A percentile compares a stretch with the other conserved stretches of the same genome.
Conservation (phyloP, 352 stramenopile genomes). For the Plasmopara halstedii region DNA sequence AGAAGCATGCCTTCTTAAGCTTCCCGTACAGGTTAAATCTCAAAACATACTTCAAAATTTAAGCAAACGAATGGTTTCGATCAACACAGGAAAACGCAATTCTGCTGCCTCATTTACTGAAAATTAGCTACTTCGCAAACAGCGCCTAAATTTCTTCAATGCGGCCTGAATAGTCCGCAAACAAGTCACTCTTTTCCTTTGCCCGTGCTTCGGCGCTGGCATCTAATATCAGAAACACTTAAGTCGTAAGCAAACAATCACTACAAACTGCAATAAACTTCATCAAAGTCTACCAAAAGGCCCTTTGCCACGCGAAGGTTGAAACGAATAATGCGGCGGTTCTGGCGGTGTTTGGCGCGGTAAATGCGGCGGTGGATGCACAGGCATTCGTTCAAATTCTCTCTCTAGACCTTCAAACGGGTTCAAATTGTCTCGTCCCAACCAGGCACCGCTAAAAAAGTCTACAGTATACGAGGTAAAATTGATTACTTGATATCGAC, state of each 20-base stretch:
- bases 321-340: constrained; percentile 71
- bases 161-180: constrained; percentile 53
- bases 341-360: constrained; percentile 38
- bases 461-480: constrained; percentile 28
- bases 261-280: background rate
- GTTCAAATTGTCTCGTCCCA: constrained; percentile 25
- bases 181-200: constrained; percentile 58
- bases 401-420: constrained; percentile 56
- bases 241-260: background rate
- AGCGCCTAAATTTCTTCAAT: constrained; percentile 56
- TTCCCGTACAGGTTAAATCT: too few species aligned
- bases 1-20: too few species aligned
- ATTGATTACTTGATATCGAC: too few species aligned
- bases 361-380: constrained; percentile 32
- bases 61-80: too few species aligned
- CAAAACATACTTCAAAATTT: too few species aligned
- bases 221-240: constrained; percentile 6
- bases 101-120: too few species aligned
- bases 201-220: constrained; percentile 23
- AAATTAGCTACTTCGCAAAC: background rate
- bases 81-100: too few species aligned
- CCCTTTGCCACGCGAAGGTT: constrained; percentile 34
- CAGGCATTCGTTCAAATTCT: constrained; percentile 59
- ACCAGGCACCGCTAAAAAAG: constrained; percentile 44
- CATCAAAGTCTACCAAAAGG: constrained; percentile 20